phyloP scores from a whole-genome alignment of 192 early-diverging fungal species.

The Lunasporangiospora selenospora region DNA sequence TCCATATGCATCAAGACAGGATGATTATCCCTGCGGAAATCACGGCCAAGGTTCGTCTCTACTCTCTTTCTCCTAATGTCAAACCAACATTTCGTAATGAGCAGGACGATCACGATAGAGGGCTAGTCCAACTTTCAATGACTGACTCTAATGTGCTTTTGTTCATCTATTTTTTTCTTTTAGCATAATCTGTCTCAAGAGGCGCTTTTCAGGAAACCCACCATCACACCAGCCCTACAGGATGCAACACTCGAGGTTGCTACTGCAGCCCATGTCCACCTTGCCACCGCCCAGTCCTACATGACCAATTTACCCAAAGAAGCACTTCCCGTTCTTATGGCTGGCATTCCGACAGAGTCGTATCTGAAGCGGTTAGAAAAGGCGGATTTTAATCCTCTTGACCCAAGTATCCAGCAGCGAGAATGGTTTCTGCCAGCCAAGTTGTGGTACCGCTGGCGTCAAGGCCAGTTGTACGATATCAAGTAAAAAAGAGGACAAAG shows the following conservation, averaged over 20 bases:
- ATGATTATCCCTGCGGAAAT: slow-evolving; percentile 81
- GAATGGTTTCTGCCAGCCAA: slow-evolving; percentile 67
- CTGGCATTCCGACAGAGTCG: slow-evolving; percentile 70
- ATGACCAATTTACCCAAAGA: slow-evolving; percentile 60
- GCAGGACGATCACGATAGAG: too few species aligned
- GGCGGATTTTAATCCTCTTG: slow-evolving; percentile 85
- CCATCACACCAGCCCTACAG: slow-evolving; percentile 61
- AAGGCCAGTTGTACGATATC: slow-evolving; percentile 38
- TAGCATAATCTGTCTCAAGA: slow-evolving; percentile 83
- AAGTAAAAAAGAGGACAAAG: slow-evolving; percentile 7
- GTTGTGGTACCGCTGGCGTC: slow-evolving; percentile 65
- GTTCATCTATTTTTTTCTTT: neutral
- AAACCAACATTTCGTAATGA: too few species aligned
- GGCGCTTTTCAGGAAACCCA: slow-evolving; percentile 67
- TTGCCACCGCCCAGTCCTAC: slow-evolving; percentile 72
- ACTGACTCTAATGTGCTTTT: neutral
- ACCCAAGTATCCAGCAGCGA: slow-evolving; percentile 67
- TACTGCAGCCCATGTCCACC: slow-evolving; percentile 80
- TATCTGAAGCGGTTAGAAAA: slow-evolving; percentile 82
- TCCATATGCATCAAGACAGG: slow-evolving; percentile 68
- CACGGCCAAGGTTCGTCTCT: slow-evolving; percentile 77
- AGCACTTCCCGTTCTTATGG: slow-evolving; percentile 76
- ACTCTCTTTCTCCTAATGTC: too few species aligned
- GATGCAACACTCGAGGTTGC: slow-evolving; percentile 91
- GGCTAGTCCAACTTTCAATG: neutral